Conservation (phyloP, 352 stramenopile genomes). For the Detonula confervacea region DNA sequence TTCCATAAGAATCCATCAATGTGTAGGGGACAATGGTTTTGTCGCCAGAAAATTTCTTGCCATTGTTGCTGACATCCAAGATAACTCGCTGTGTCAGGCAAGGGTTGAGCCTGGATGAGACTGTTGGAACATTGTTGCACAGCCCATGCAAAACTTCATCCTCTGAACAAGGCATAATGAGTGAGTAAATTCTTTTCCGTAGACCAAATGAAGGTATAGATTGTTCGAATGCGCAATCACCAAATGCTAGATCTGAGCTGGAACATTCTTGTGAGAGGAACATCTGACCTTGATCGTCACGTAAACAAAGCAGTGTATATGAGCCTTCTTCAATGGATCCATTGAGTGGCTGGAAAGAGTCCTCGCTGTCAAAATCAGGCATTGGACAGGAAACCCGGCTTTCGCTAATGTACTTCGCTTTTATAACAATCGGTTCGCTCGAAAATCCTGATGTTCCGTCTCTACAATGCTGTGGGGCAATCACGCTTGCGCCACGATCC, state of each 20-base stretch:
- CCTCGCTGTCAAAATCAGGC: conserved; percentile 26
- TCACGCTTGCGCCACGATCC: conserved; percentile 25
- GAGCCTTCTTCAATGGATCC: not conserved
- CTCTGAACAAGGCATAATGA: conserved; percentile 69
- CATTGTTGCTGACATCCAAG: conserved; percentile 78
- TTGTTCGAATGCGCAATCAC: conserved; percentile 44
- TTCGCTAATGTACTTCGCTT: conserved; percentile 48
- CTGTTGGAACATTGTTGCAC: conserved; percentile 45
- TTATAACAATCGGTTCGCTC: conserved; percentile 31
- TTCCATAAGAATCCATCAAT: conserved; percentile 12
- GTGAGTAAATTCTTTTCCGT: conserved; percentile 54
- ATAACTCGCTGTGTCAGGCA: conserved; percentile 77
- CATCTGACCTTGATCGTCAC: conserved; percentile 37
- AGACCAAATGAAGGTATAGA: conserved; percentile 37
- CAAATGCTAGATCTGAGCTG: conserved; percentile 20
- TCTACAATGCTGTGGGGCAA: conserved; percentile 36
- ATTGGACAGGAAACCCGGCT: conserved; percentile 54
- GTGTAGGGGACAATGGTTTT: conserved; percentile 63
- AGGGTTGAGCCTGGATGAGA: conserved; percentile 79
- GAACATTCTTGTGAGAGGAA: conserved; percentile 62
- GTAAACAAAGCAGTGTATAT: conserved; percentile 38
- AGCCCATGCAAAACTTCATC: conserved; percentile 51
- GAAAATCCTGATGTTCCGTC: conserved; percentile 30
- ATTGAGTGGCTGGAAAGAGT: conserved; percentile 29
- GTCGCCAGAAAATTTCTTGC: conserved; percentile 80